Conservation (phyloP, 1,284 basidiomycete genomes). For the Marasmius sp. region DNA sequence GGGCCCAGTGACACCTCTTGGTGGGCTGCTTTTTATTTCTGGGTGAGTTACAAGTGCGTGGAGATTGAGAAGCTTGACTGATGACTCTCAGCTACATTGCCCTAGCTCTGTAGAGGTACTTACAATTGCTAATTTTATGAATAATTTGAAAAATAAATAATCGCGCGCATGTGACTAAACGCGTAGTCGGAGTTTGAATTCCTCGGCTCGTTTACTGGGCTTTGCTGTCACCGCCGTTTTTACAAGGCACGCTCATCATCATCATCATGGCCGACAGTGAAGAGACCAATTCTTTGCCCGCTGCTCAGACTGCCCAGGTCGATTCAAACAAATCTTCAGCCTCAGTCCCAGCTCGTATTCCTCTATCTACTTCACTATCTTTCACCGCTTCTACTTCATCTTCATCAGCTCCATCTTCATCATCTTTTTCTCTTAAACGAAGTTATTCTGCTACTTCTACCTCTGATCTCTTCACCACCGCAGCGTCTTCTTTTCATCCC, state of each 20-base stretch:
- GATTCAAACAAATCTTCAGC: too few species aligned
- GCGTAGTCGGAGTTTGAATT: not conserved
- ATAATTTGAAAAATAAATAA: not conserved
- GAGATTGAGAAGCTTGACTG: not conserved
- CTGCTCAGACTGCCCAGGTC: not conserved
- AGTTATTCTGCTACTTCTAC: conserved; percentile 43
- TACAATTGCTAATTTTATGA: not conserved
- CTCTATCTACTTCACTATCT: not conserved
- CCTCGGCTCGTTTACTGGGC: not conserved
- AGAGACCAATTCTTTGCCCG: not conserved
- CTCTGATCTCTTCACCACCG: conserved; percentile 56
- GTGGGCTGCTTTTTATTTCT: conserved; percentile 72
- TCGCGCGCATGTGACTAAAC: conserved; percentile 1
- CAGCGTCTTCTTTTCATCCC: conserved; percentile 52
- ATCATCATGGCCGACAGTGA: not conserved
- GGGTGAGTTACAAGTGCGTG: conserved; percentile 54
- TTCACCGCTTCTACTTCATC: conserved; percentile 11
- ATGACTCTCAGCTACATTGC: conserved; percentile 48
- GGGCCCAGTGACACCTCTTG: conserved; percentile 78
- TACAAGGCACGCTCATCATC: not conserved
- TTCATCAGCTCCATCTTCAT: conserved; percentile 13
- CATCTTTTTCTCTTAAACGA: conserved; percentile 45
- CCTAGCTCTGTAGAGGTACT: conserved; percentile 41
- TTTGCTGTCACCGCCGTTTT: not conserved
- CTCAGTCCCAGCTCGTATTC: not conserved